Conservation (phyloP, 1,284 basidiomycete genomes). For the Mycena citricolor region DNA sequence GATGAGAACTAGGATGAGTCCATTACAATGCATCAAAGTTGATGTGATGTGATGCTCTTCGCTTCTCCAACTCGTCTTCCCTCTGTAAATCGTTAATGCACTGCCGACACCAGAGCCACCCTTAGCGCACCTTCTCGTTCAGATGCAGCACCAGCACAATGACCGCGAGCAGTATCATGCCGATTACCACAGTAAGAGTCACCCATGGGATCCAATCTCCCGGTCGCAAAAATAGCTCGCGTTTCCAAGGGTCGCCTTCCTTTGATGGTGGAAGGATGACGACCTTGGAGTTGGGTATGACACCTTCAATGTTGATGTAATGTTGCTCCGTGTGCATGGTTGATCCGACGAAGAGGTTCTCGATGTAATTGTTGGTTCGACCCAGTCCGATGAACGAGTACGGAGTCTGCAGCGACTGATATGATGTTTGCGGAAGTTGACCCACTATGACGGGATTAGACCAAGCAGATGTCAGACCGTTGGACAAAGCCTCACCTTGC, state of each 20-base stretch:
- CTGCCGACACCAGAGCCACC: constrained; percentile 16
- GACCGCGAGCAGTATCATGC: constrained; percentile 64
- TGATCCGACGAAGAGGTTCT: constrained; percentile 91
- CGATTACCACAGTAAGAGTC: constrained; percentile 79
- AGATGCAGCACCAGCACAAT: constrained; percentile 89
- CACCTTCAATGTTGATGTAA: constrained; percentile 89
- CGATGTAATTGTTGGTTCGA: constrained; percentile 99
- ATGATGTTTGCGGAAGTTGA: constrained; percentile 90
- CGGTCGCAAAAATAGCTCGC: constrained; percentile 89
- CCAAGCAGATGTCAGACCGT: constrained; percentile 9
- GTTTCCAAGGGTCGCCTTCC: constrained; percentile 71
- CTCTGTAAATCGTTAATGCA: too few relatives aligned
- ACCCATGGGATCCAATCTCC: constrained; percentile 99
- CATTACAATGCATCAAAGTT: constrained; percentile 89
- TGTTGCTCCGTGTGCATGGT: constrained; percentile 73
- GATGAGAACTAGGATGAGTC: too few relatives aligned
- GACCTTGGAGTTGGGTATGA: constrained; percentile 96
- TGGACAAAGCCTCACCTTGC: constrained; percentile 54
- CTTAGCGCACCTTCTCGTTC: constrained; percentile 75
- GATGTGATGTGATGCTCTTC: constrained; percentile 88
- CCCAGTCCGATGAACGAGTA: constrained; percentile 97
- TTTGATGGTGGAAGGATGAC: constrained; percentile 84
- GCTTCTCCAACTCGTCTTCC: constrained; percentile 89
- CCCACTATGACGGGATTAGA: constrained; percentile 53
- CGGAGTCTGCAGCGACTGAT: constrained; percentile 86